Evolutionary conservation across 805 yeast genomes (phyloP).

Genomic region (Sugiyamaella marilandica): DNA sequence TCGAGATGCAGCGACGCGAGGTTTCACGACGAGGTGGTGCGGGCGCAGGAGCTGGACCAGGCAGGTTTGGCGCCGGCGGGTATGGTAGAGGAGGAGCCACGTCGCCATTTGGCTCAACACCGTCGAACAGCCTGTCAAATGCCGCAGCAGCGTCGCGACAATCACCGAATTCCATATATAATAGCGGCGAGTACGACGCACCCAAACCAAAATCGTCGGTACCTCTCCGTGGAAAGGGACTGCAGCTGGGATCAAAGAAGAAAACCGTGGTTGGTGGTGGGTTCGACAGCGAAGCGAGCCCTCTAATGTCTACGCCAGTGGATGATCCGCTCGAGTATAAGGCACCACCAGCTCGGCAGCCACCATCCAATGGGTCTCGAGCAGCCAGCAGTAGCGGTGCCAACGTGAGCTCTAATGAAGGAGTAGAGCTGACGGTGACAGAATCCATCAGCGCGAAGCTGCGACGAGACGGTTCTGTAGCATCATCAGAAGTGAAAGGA

Average conservation of each 20-base stretch:
- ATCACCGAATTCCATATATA: constrained; percentile 9
- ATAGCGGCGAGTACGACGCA: constrained; percentile 18
- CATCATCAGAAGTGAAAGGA: constrained; percentile 74
- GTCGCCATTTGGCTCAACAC: constrained; percentile 1
- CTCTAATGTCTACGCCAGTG: constrained; percentile 22
- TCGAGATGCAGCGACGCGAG: constrained; percentile 51
- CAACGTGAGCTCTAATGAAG: constrained; percentile 49
- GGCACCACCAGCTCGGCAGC: constrained; percentile 30
- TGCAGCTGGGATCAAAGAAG: constrained; percentile 65
- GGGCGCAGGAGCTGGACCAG: constrained; percentile 19
- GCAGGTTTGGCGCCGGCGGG: constrained; percentile 15
- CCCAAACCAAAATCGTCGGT: constrained; percentile 27
- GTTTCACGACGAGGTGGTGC: constrained; percentile 32
- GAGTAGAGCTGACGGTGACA: constrained; percentile 69
- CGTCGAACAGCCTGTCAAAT: constrained; percentile 10
- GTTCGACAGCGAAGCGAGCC: constrained; percentile 20
- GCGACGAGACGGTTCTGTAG: constrained; percentile 68
- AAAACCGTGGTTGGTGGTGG: constrained; percentile 13
- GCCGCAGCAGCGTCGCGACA: constrained; percentile 10
- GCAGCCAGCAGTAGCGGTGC: constrained; percentile 9
- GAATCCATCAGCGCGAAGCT: constrained; percentile 77
- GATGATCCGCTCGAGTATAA: constrained; percentile 32
- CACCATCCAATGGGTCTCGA: constrained; percentile 16
- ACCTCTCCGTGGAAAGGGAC: constrained; percentile 60
- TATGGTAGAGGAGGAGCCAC: not conserved